Base-by-base conservation (phyloP, 2,329 filamentous ascomycete genomes). In the Aspergillus sp. region DNA sequence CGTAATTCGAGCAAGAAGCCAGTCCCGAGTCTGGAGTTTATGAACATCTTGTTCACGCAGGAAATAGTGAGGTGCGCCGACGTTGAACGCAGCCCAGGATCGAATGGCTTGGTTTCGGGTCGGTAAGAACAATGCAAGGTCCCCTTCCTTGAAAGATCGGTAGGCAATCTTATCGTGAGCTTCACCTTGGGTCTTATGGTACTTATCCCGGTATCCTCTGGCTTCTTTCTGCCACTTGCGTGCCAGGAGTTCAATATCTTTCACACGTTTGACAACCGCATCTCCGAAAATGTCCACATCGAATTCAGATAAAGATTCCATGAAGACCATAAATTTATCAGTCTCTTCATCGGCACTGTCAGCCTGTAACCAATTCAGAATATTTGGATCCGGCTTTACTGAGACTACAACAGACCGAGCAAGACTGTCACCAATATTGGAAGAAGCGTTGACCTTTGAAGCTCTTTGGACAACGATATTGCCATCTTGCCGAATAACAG, bases 21-120 rank as follows among this genome's bases (percentile, higher is more conserved):
- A 98, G 62, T 98, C 93, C 31, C 91, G 81, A 38, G 83, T 84
- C 28, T 85, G 82, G 5, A 98, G 74, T 48, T 88, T 85, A 67
- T 98, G 94, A 1, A 78, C 78, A 56, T 97, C 91, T 63, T 94
- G 87, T 66, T 98, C 93, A 31, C 90, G 86, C 3, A 98, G 76
- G 71, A 98, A 98, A 70, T 93, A 97, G 65, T 98, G 93, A 7
- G 93, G 93, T 47, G 91, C 95, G 1, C 90, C 91, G 29, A 98
- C 88, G 58, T 98, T 98, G 77, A 98, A 98, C 1, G 93, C 93
- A 5, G 93, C 93, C 93, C 93, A 98, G 1, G 93, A 91, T 11
- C 91, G 86, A 5, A 90, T 93, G 32, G 87, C 88, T 67, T 97
- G 90, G 62, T 96, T 97, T 31, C 91, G 79, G 0, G 93, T 98